phyloP scores from a whole-genome alignment of 192 early-diverging fungal species.

The Cetraspora pellucida region DNA sequence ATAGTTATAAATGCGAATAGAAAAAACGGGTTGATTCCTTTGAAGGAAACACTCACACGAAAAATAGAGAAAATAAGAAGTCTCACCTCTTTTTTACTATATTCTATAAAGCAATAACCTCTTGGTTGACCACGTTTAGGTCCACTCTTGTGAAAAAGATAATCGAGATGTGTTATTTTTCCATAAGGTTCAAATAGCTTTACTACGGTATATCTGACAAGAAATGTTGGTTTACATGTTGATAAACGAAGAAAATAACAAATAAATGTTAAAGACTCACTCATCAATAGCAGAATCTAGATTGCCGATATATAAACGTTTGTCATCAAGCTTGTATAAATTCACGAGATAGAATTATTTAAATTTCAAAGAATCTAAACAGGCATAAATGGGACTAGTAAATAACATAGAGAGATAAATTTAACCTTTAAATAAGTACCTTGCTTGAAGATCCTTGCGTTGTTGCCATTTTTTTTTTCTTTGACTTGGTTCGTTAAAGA shows the following conservation, averaged over 20 bases:
- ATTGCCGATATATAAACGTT: constrained; percentile 72
- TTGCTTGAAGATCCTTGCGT: too few relatives aligned
- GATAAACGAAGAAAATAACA: background rate
- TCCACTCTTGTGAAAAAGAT: constrained; percentile 66
- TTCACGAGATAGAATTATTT: background rate
- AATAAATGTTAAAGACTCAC: constrained; percentile 40
- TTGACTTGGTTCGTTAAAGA: too few relatives aligned
- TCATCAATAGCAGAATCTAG: constrained; percentile 65
- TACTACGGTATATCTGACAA: constrained; percentile 59
- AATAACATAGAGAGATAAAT: too few relatives aligned
- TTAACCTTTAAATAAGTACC: too few relatives aligned
- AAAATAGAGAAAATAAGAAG: background rate
- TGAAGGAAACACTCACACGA: background rate
- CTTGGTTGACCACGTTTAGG: constrained; percentile 66
- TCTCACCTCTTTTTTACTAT: constrained; percentile 48
- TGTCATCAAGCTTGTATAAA: constrained; percentile 38
- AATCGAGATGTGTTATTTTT: constrained; percentile 65
- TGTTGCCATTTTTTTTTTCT: too few relatives aligned
- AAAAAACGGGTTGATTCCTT: background rate
- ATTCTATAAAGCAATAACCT: constrained; percentile 76
- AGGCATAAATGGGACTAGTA: too few relatives aligned
- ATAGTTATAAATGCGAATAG: background rate
- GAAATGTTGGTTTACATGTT: background rate
- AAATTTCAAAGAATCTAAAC: background rate
- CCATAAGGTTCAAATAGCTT: constrained; percentile 71